A percentile compares a stretch with the other conserved stretches of the same genome.
Conservation (phyloP, 2,329 filamentous ascomycete genomes). For the Fusarium mangiferae region DNA sequence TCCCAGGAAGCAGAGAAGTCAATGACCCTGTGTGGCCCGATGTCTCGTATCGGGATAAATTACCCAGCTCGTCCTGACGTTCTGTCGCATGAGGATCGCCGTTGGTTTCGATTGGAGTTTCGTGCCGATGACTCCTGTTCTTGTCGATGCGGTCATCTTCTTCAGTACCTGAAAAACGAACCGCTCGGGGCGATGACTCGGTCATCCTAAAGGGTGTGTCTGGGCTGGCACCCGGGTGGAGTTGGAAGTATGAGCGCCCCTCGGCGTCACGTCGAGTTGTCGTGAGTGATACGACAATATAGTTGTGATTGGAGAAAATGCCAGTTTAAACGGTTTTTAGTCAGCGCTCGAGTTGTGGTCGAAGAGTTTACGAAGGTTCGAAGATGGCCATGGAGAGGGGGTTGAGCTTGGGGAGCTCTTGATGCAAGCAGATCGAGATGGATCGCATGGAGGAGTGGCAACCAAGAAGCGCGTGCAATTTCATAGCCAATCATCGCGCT, state of each 20-base stretch:
- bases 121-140: conserved; percentile 52
- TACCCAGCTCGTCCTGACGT: conserved; percentile 60
- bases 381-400: conserved; percentile 40
- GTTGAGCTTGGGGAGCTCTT: conserved; percentile 41
- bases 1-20: conserved; percentile 54
- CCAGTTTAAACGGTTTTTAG: conserved; percentile 16
- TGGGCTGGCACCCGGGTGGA: conserved; percentile 28
- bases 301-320: not conserved
- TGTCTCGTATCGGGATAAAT: conserved; percentile 57
- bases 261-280: conserved; percentile 30
- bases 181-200: conserved; percentile 65
- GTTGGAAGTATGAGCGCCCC: conserved; percentile 34
- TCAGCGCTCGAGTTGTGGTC: conserved; percentile 27
- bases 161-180: conserved; percentile 66
- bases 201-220: conserved; percentile 45
- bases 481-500: conserved; percentile 27
- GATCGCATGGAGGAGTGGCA: conserved; percentile 42
- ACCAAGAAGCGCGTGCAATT: conserved; percentile 37
- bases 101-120: conserved; percentile 39
- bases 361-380: conserved; percentile 34
- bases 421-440: conserved; percentile 41
- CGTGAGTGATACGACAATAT: conserved; percentile 18
- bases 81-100: conserved; percentile 59
- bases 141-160: conserved; percentile 56
- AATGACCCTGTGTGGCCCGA: conserved; percentile 54